Conservation (phyloP, 805 yeast genomes). For the Spathaspora gorwiae region DNA sequence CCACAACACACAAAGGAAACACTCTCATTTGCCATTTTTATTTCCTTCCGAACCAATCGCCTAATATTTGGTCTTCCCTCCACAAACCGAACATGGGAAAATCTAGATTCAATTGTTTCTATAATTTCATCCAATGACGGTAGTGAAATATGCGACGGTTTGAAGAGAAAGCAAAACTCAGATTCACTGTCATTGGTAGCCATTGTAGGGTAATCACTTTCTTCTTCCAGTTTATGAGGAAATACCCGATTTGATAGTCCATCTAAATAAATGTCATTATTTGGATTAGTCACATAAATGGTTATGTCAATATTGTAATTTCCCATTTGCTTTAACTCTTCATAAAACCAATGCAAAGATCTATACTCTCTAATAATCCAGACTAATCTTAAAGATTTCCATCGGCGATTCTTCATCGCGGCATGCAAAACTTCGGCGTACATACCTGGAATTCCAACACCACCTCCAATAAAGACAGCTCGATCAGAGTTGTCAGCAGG, state of each 20-base stretch:
- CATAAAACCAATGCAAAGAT: conserved; percentile 23
- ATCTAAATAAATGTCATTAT: not conserved
- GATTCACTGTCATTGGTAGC: too few relatives aligned
- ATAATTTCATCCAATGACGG: not conserved
- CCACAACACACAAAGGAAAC: conserved; percentile 46
- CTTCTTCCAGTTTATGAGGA: too few relatives aligned
- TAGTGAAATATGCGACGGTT: too few relatives aligned
- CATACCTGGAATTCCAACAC: conserved; percentile 40
- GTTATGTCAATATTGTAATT: conserved; percentile 27
- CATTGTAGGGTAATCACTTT: too few relatives aligned
- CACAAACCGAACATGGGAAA: conserved; percentile 14
- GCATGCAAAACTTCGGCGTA: conserved; percentile 26
- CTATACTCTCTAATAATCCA: conserved; percentile 40
- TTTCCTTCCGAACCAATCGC: conserved; percentile 29
- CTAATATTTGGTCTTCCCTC: conserved; percentile 39
- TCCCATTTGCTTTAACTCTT: conserved; percentile 28
- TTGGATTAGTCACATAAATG: conserved; percentile 39
- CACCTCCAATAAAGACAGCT: conserved; percentile 33
- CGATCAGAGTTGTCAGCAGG: conserved; percentile 22
- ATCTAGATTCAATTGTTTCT: conserved; percentile 2
- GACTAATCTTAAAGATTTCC: conserved; percentile 20
- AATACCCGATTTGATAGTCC: not conserved
- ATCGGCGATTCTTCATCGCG: not conserved
- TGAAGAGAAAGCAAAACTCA: too few relatives aligned
- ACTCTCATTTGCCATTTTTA: conserved; percentile 29